phyloP scores from a whole-genome alignment of 805 yeast genomes.

The Spathaspora arborariae region DNA sequence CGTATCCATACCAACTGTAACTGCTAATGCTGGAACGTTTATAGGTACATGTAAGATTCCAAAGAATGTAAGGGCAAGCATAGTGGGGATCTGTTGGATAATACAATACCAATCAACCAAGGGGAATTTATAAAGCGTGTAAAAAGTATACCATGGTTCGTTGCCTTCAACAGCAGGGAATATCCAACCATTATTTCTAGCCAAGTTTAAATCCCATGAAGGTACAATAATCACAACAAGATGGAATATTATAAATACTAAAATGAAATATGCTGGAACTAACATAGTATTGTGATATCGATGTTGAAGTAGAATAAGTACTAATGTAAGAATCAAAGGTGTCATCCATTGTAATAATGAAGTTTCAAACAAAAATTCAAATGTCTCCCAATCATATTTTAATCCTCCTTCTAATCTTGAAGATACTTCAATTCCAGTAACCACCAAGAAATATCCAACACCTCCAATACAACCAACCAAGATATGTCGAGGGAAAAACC shows the following conservation, averaged over 20 bases:
- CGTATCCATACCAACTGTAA: conserved; percentile 79
- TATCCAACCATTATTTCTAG: conserved; percentile 81
- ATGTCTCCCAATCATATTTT: conserved; percentile 56
- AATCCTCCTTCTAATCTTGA: conserved; percentile 75
- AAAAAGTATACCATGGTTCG: conserved; percentile 90
- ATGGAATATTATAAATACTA: conserved; percentile 69
- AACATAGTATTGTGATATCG: conserved; percentile 61
- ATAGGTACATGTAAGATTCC: conserved; percentile 97
- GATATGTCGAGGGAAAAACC: conserved; percentile 94
- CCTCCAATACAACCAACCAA: conserved; percentile 98
- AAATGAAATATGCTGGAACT: conserved; percentile 77
- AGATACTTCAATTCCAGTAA: conserved; percentile 91
- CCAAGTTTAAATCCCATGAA: conserved; percentile 52
- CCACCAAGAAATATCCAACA: conserved; percentile 87
- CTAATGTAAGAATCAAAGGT: conserved; percentile 61
- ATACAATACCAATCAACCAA: conserved; percentile 75
- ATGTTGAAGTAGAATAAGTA: conserved; percentile 57
- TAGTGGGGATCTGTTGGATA: conserved; percentile 73
- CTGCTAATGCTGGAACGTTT: conserved; percentile 95
- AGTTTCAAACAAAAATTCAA: conserved; percentile 42
- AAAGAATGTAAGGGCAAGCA: conserved; percentile 93
- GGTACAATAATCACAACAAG: conserved; percentile 63
- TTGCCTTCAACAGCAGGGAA: conserved; percentile 61
- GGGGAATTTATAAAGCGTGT: conserved; percentile 63
- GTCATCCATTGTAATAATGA: conserved; percentile 53